phyloP scores from a whole-genome alignment of 2,329 filamentous ascomycete genomes.

The Myriangium duriaei region DNA sequence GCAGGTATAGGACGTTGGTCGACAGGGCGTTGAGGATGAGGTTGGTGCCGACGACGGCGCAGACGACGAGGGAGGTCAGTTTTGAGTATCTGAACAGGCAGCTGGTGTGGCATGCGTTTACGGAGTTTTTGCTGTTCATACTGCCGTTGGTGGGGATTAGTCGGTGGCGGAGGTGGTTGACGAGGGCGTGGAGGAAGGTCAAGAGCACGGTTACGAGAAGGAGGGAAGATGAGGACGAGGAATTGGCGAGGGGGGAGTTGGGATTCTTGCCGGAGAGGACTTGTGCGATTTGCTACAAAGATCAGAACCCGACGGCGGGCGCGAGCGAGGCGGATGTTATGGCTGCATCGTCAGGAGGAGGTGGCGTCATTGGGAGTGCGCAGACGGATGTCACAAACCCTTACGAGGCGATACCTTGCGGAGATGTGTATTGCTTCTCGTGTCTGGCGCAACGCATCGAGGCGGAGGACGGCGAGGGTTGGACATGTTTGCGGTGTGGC shows the following conservation, averaged over 20 bases:
- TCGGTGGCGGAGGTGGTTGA: constrained; percentile 84
- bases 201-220: constrained; percentile 46
- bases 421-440: constrained; percentile 90
- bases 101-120: constrained; percentile 99
- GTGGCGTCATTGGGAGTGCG: constrained; percentile 73
- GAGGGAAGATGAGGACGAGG: constrained; percentile 33
- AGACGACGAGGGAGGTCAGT: constrained; percentile 81
- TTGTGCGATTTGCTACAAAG: constrained; percentile 92
- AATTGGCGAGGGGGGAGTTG: constrained; percentile 49
- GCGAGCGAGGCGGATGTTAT: constrained; percentile 64
- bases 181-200: constrained; percentile 71
- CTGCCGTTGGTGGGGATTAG: constrained; percentile 93
- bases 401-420: constrained; percentile 80
- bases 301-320: constrained; percentile 59
- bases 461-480: constrained; percentile 86
- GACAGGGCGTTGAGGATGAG: constrained; percentile 76
- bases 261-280: constrained; percentile 83
- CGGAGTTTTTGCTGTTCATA: constrained; percentile 93
- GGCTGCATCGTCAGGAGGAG: constrained; percentile 47
- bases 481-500: constrained; percentile 81
- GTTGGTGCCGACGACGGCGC: constrained; percentile 70
- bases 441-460: constrained; percentile 86
- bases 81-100: constrained; percentile 97
- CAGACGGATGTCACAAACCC: constrained; percentile 93
- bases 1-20: constrained; percentile 78